Conservation (phyloP, 2,329 filamentous ascomycete genomes). For the Cordyceps javanica region DNA sequence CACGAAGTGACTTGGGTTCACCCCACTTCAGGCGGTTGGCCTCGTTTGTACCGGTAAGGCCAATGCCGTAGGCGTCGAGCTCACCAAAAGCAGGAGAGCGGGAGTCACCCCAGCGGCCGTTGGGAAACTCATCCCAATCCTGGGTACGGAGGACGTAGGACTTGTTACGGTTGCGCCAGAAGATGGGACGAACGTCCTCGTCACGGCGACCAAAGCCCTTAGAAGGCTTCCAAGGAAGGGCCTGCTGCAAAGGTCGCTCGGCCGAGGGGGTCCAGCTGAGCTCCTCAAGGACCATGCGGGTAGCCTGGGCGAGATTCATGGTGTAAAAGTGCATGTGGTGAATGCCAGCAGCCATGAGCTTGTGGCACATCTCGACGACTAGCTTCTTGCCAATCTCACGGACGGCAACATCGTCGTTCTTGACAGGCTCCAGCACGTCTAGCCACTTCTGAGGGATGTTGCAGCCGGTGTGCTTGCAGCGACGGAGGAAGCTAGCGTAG, state of each 20-base stretch:
- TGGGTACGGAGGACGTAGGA: constrained; percentile 94
- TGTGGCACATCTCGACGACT: constrained; percentile 84
- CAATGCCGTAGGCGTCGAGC: constrained; percentile 88
- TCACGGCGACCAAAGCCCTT: constrained; percentile 81
- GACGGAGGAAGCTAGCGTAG: constrained; percentile 83
- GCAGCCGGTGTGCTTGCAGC: constrained; percentile 87
- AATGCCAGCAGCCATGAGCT: constrained; percentile 75
- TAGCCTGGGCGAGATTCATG: constrained; percentile 96
- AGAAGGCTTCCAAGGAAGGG: constrained; percentile 95
- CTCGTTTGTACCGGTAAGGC: constrained; percentile 89
- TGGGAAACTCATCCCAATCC: constrained; percentile 98
- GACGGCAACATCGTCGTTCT: constrained; percentile 93
- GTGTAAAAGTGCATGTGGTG: constrained; percentile 96
- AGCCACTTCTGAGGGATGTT: constrained; percentile 77
- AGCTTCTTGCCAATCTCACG: constrained; percentile 82
- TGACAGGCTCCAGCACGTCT: constrained; percentile 78
- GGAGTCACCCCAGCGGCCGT: constrained; percentile 97
- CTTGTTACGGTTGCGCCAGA: constrained; percentile 96
- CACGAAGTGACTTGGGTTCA: constrained; percentile 69
- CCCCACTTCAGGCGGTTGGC: constrained; percentile 96
- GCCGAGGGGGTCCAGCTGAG: constrained; percentile 73
- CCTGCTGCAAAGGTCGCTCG: constrained; percentile 73
- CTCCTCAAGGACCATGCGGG: constrained; percentile 89
- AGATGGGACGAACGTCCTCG: constrained; percentile 95
- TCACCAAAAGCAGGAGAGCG: constrained; percentile 94